Conservation (phyloP, 495 filamentous ascomycete genomes). For the Hypoxylon cercidicola region DNA sequence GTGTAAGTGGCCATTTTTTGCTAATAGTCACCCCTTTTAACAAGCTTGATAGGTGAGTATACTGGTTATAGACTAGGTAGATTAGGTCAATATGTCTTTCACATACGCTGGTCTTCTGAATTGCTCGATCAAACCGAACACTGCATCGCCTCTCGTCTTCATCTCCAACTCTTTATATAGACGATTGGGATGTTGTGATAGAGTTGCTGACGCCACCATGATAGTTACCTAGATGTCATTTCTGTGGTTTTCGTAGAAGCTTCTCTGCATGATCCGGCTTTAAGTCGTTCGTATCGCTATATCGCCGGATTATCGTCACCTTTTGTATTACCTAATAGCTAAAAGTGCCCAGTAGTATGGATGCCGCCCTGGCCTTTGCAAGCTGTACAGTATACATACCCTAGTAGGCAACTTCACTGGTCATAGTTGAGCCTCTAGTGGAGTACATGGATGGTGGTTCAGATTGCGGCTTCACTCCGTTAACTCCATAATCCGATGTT, state of each 20-base stretch:
- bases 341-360: background rate
- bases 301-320: slow-evolving; percentile 17
- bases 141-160: background rate
- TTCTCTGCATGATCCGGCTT: slow-evolving; percentile 18
- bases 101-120: slow-evolving; percentile 1
- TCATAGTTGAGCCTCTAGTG: slow-evolving; percentile 5
- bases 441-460: background rate
- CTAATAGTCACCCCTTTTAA: slow-evolving; percentile 8
- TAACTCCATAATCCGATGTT: slow-evolving; percentile 35
- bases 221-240: background rate
- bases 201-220: slow-evolving; percentile 12
- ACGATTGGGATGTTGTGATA: background rate
- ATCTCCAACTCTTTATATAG: slow-evolving; percentile 14
- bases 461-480: slow-evolving; percentile 19
- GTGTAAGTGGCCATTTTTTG: slow-evolving; percentile 34
- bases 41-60: background rate
- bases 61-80: background rate
- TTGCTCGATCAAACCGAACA: background rate
- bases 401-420: background rate
- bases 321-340: background rate
- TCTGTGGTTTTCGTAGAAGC: background rate
- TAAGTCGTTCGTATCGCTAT: slow-evolving; percentile 10
- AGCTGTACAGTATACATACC: background rate
- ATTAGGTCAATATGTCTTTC: background rate
- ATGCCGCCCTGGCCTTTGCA: background rate